phyloP scores from a whole-genome alignment of 805 yeast species.

The Saccharomycopsis sp. region DNA sequence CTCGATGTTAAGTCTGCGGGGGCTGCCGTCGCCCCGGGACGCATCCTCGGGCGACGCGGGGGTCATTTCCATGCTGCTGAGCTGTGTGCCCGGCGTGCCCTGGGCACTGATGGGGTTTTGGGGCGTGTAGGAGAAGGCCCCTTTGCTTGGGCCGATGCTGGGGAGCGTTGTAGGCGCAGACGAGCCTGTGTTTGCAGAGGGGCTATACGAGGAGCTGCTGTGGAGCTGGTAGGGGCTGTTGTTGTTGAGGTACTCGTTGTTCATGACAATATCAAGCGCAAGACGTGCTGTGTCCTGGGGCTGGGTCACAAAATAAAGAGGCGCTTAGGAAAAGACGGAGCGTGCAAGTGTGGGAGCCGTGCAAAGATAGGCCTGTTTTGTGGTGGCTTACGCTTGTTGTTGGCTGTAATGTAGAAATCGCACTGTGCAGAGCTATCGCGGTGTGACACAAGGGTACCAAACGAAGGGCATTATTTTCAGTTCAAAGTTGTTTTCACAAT shows the following conservation, averaged over 20 bases:
- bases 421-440: no score
- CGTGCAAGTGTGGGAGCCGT: no score
- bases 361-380: no score
- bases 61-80: background rate
- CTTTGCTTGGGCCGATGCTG: background rate
- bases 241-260: background rate
- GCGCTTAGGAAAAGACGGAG: no score
- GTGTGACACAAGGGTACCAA: no score
- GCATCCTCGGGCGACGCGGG: background rate
- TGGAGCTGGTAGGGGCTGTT: background rate
- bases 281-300: no score
- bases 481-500: no score
- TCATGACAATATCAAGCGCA: no score
- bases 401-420: no score
- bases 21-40: constrained; percentile 13
- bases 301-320: no score
- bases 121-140: background rate
- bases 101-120: background rate
- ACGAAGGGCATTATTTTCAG: no score
- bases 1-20: constrained; percentile 78
- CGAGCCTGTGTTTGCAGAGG: background rate
- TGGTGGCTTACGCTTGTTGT: no score
- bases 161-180: background rate
- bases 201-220: background rate
- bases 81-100: background rate